Evolutionary conservation across 345 rosid genomes (phyloP), one percentile per base, ranked within the genome.

Genomic region (Lepidium aucheri): DNA sequence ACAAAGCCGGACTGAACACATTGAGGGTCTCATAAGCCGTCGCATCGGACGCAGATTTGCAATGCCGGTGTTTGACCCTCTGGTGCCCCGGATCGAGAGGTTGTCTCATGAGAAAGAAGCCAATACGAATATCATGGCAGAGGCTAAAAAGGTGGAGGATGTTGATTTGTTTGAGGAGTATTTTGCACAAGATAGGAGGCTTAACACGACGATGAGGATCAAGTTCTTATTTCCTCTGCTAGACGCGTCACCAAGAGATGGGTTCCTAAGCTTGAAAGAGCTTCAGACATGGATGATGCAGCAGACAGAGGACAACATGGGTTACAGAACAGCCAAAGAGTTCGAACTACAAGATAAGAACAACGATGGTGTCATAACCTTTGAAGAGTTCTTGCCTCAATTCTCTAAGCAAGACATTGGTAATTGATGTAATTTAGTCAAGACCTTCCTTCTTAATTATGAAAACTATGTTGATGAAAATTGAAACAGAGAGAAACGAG

Each of bases 131-230:
- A 43, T 38, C 41, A 28, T 28, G 32, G 39, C 12, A 6, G 67
- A 73, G 41, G 46, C 17, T 43, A 68, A 17, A 12, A 46, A 53
- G 44, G 70, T 57, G 32, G 51, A 57, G 3, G 16, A 55, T 4
- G 77, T 53, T 3, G 64, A 50, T 9, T 77, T 69, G 38, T 68
- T 50, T 14, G 17, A 36, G 6, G 80, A 78, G 49, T 78, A 79
- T 70, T 76, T 82, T 11, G 20, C 58, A 1, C 78, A 79, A 16
- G 76, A 79, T 2, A 85, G 80, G 43, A 73, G 20, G 52, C 57
- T 90, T 20, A 87, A 90, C 74, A 71, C 78, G 11, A 87, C 87
- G 17, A 36, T 61, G 73, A 82, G 92, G 80, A 65, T 90, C 69
- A 55, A 76, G 39, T 42, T 76, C 57, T 55, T 90, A 79, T 90